Base-by-base conservation (phyloP, 2,329 filamentous ascomycete genomes). In the Pyrenophora seminiperda region DNA sequence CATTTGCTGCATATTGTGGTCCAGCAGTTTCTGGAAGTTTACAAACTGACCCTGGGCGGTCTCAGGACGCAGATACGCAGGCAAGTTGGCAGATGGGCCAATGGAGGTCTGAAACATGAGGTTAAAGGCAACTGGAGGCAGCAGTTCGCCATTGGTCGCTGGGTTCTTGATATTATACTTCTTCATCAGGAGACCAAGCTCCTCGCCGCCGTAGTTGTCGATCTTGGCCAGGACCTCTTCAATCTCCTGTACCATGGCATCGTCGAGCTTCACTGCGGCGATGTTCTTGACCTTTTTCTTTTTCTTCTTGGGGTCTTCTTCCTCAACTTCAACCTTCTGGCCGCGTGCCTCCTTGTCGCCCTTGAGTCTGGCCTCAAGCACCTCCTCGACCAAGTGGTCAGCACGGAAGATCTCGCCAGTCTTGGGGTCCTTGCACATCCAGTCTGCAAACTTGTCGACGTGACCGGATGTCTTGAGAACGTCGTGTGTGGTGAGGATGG, bases 351-450 rank as follows among this genome's bases (percentile, higher is more conserved):
- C 88, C 79, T 94, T 94, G 79, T 97, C 86, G 44, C 90, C 91
- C 76, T 92, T 93, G 54, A 99, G 77, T 31, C 94, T 83, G 39
- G 84, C 80, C 79, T 97, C 92, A 43, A 99, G 84, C 30, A 97
- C 86, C 66, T 96, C 90, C 81, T 97, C 92, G 61, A 99, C 92
- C 66, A 97, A 84, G 79, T 99, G 94, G 72, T 99, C 94, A 50
- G 94, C 91, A 63, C 94, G 86, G 73, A 99, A 86, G 70, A 97
- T 96, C 75, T 99, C 94, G 72, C 94, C 94, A 67, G 88, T 96
- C 82, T 96, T 95, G 57, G 93, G 91, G 75, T 99, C 94, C 77
- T 96, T 96, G 86, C 90, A 96, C 92, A 97, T 97, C 90, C 90
- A 97, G 75, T 97, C 93, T 75, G 91, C 89, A 70, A 97, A 97